Evolutionary conservation across 139 green algal genomes (phyloP).

Genomic region (Gonium pectorale): DNA sequence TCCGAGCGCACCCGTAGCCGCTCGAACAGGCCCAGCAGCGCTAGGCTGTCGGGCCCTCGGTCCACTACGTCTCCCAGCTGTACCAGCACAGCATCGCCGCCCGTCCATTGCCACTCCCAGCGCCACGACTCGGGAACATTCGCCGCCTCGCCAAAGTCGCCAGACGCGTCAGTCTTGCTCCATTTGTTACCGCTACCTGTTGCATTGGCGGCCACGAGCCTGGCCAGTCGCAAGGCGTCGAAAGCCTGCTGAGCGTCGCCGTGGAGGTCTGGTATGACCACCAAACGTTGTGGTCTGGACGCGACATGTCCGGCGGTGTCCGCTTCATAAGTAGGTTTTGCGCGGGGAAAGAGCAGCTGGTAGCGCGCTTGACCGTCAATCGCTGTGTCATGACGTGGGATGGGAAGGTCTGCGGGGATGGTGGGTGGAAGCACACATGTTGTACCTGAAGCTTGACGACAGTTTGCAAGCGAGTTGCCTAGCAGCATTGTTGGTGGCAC

Average conservation of each 20-base stretch:
- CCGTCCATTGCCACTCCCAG: constrained; percentile 15
- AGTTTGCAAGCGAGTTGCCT: no score
- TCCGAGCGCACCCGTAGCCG: constrained; percentile 23
- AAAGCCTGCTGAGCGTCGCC: constrained; percentile 8
- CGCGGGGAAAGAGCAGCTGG: background rate
- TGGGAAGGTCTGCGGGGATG: background rate
- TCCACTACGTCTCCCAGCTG: constrained; percentile 60
- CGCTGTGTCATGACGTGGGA: background rate
- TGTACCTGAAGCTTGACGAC: no score
- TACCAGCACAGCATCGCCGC: constrained; percentile 29
- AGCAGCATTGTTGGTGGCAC: no score
- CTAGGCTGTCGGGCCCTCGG: constrained; percentile 47
- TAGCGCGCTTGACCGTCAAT: background rate
- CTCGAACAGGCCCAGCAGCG: constrained; percentile 41
- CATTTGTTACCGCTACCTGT: background rate
- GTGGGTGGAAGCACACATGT: no score
- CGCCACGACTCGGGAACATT: no score
- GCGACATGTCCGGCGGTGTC: no score
- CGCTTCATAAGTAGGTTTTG: background rate
- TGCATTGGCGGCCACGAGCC: background rate
- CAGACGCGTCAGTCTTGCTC: no score
- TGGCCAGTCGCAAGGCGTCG: background rate
- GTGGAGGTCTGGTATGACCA: constrained; percentile 32
- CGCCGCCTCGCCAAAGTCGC: no score
- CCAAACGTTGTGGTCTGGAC: no score